phyloP scores from a whole-genome alignment of 2,329 filamentous ascomycete genomes.

The Knoxdaviesia capensis region DNA sequence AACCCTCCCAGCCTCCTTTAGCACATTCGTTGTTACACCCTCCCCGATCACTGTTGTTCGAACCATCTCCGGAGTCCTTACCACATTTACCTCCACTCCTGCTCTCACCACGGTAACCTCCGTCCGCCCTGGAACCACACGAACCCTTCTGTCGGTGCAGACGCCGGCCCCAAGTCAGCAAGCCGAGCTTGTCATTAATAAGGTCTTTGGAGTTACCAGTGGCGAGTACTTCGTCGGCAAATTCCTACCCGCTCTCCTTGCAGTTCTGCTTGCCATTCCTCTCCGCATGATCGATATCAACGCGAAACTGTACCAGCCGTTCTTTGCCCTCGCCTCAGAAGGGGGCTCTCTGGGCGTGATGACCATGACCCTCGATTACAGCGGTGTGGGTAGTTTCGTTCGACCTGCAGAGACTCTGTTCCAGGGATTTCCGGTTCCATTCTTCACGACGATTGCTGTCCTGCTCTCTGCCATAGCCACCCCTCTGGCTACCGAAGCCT shows the following conservation, averaged over 20 bases:
- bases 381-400: conserved; percentile 15
- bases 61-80: conserved; percentile 8
- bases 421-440: conserved; percentile 15
- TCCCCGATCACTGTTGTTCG: conserved; percentile 8
- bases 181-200: conserved; percentile 2
- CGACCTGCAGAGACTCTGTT: conserved; percentile 14
- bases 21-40: no score
- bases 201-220: conserved; percentile 9
- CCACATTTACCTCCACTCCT: conserved; percentile 11
- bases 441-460: conserved; percentile 16
- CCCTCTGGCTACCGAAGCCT: conserved; percentile 18
- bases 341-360: conserved; percentile 17
- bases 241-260: conserved; percentile 20
- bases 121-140: conserved; percentile 8
- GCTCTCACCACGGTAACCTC: conserved; percentile 8
- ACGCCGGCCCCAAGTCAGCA: conserved; percentile 1
- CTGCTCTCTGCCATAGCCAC: conserved; percentile 14
- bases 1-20: no score
- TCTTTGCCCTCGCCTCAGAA: conserved; percentile 17
- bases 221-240: conserved; percentile 18
- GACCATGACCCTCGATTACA: conserved; percentile 21
- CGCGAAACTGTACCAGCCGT: conserved; percentile 21
- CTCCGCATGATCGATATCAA: conserved; percentile 19
- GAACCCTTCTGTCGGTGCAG: conserved; percentile 8
- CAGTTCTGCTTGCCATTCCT: conserved; percentile 17